A percentile compares a stretch with the other conserved stretches of the same genome.
Evolutionary conservation across 805 yeast genomes (phyloP).

Genomic region (Saturnispora saitoi): DNA sequence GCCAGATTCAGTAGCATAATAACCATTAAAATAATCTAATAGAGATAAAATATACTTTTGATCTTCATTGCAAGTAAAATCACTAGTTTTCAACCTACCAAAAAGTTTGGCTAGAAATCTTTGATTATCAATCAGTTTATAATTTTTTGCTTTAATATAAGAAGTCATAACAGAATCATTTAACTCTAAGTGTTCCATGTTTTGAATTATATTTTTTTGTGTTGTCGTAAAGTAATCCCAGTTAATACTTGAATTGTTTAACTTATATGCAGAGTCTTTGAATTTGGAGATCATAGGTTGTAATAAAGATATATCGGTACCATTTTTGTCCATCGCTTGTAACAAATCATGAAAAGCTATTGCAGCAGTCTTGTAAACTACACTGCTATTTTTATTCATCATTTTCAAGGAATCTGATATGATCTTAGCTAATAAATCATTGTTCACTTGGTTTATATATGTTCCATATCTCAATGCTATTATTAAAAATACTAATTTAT

Average conservation of each 20-base stretch:
- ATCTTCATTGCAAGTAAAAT: not conserved
- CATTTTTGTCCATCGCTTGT: not conserved
- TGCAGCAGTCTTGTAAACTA: conserved; percentile 13
- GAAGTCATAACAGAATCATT: not conserved
- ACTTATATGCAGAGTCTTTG: not conserved
- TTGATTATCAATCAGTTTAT: not conserved
- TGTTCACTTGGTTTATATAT: conserved; percentile 1
- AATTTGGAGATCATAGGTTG: not conserved
- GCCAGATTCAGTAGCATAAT: not conserved
- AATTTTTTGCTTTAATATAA: not conserved
- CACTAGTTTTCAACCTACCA: not conserved
- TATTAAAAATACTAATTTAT: conserved; percentile 11
- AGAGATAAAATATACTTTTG: not conserved
- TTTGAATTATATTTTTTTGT: conserved; percentile 5
- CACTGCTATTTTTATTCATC: conserved; percentile 4
- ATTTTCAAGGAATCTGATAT: conserved; percentile 11
- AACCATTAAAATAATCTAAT: not conserved
- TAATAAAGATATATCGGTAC: not conserved
- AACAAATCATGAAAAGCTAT: not conserved
- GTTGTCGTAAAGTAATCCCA: not conserved
- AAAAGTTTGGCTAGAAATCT: not conserved
- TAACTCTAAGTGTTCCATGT: not conserved
- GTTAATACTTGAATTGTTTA: not conserved
- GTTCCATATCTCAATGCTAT: conserved; percentile 12
- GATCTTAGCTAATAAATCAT: conserved; percentile 5